Evolutionary conservation across 768 basidiomycete species (phyloP), one percentile per base, ranked within the genome.

Genomic region (Amanita jacksonii): DNA sequence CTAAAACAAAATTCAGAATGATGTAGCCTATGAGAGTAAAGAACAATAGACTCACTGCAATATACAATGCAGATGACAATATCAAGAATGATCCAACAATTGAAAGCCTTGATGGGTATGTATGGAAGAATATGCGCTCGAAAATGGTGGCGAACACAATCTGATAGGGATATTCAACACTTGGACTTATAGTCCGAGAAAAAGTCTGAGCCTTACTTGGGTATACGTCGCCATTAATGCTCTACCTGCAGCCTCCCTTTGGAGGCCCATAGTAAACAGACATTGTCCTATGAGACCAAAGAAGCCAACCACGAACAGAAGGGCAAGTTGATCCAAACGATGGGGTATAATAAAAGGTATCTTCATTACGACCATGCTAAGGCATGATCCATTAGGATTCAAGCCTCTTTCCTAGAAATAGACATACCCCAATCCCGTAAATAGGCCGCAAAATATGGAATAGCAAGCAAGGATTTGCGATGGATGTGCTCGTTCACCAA

Each of bases 401-500:
- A 6, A 28, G 12, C 12, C 27, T 28, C 27, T 6, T 6, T 6
- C 27, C 6, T 28, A 6, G 12, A 6, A 6, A 12, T 12, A 6
- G 27, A 6, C 65, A 27, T 46, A 72, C 69, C 57, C 56, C 13
- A 62, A 47, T 5, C 54, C 41, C 1, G 68, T 62, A 16, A 62
- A 60, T n/a, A 68, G 43, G 0, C 79, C 69, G 42, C 75, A 80
- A 49, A 73, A 66, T 6, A 69, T 57, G 1, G 81, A 77, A 57
- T 82, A 88, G 43, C 76, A 86, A 0, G 70, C 62, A 51, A 90
- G 68, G 1, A 74, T 67, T 55, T 92, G 88, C 44, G 89, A 59
- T 0, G 88, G 69, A 52, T 85, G 82, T 1, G 87, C 87, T 3
- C 81, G 71, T 46, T 72, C 79, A 1, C 89, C 88, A 27, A 91